Conservation (phyloP, 2,329 filamentous ascomycete genomes). For the Coniochaeta sp. region DNA sequence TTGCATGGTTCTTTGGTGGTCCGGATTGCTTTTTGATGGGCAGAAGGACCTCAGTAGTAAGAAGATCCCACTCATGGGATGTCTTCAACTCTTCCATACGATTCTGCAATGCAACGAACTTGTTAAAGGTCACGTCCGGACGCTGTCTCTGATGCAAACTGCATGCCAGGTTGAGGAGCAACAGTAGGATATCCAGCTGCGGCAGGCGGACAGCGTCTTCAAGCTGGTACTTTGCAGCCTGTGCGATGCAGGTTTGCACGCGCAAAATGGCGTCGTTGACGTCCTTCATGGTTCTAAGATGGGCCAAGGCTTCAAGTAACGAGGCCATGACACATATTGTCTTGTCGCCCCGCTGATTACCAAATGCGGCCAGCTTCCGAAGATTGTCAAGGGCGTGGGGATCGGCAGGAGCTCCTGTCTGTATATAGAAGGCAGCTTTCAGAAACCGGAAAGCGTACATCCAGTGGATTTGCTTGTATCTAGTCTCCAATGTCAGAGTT, state of each 20-base stretch:
- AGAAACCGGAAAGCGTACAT: conserved; percentile 70
- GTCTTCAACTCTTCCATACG: conserved; percentile 50
- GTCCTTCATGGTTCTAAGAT: conserved; percentile 55
- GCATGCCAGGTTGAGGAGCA: conserved; percentile 63
- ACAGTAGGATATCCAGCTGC: conserved; percentile 57
- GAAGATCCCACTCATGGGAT: conserved; percentile 34
- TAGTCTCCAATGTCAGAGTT: conserved; percentile 16
- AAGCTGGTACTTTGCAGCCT: conserved; percentile 63
- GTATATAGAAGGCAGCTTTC: conserved; percentile 61
- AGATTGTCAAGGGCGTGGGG: conserved; percentile 60
- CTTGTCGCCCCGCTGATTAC: conserved; percentile 51
- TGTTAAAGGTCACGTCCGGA: conserved; percentile 45
- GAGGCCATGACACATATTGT: conserved; percentile 59
- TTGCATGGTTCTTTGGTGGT: conserved; percentile 30
- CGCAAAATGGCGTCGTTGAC: conserved; percentile 53
- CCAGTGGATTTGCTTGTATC: conserved; percentile 62
- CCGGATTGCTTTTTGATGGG: conserved; percentile 46
- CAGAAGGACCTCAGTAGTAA: conserved; percentile 42
- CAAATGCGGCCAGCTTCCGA: conserved; percentile 51
- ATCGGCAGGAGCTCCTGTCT: conserved; percentile 53
- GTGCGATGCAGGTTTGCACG: conserved; percentile 66
- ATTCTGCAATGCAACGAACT: conserved; percentile 54
- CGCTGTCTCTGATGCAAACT: conserved; percentile 55
- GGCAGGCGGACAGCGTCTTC: conserved; percentile 55
- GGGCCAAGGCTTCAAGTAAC: conserved; percentile 61